phyloP scores from a whole-genome alignment of 78 protist species.

The Guillardia theta region DNA sequence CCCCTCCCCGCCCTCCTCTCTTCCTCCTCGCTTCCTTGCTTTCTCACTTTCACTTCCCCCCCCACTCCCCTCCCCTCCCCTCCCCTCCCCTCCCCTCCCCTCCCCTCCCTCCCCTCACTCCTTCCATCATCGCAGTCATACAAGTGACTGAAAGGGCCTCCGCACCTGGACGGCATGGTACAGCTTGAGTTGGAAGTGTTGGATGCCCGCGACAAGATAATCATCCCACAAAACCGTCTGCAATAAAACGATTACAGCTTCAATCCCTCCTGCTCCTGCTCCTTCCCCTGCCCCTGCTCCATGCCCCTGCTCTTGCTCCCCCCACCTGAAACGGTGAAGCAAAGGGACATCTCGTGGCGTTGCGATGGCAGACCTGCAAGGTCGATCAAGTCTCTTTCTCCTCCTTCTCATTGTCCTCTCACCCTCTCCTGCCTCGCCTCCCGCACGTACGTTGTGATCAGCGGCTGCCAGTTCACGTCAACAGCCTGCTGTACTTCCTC shows the following conservation, averaged over 20 bases:
- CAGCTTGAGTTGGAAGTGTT: background rate
- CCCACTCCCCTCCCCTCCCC: too few species aligned
- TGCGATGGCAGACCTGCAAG: constrained; percentile 13
- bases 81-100: too few species aligned
- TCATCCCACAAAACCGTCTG: background rate
- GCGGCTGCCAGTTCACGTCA: too few species aligned
- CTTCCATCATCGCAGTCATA: too few species aligned
- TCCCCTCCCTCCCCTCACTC: too few species aligned
- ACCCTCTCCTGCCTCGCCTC: background rate
- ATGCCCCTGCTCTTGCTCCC: too few species aligned
- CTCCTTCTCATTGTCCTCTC: background rate
- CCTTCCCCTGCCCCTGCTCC: too few species aligned
- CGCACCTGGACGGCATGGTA: background rate
- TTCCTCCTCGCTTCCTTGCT: too few species aligned
- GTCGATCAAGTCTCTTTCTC: background rate
- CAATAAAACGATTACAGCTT: background rate
- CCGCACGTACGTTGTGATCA: constrained; percentile 40
- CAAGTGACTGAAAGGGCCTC: too few species aligned
- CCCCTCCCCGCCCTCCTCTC: too few species aligned
- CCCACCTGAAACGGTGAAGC: constrained; percentile 12
- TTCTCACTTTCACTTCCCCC: too few species aligned
- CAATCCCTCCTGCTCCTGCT: background rate
- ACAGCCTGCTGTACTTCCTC: too few species aligned
- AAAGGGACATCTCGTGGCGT: constrained; percentile 37
- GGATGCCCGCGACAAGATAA: constrained; percentile 5